These are phyloP conservation scores for Linnemannia hyalina DNA, from an alignment of 192 early-diverging fungal species.

Conservation along the genomic window DNA sequence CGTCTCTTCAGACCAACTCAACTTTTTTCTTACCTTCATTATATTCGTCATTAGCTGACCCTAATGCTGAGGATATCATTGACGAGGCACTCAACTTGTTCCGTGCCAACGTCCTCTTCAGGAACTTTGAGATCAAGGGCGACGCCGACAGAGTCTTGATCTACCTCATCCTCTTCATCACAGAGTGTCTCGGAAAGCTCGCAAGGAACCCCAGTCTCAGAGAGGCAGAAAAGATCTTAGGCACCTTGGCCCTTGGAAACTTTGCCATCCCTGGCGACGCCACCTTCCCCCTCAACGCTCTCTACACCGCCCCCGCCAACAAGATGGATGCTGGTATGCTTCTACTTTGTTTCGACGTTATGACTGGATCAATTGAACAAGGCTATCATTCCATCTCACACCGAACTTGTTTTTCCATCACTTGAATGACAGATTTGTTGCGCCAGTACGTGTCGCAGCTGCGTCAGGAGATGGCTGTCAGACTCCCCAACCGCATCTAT, in stretches of 20 bases:
- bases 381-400: background rate
- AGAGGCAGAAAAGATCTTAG: constrained; percentile 85
- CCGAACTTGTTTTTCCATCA: background rate
- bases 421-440: constrained; percentile 71
- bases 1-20: background rate
- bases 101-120: constrained; percentile 97
- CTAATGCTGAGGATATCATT: constrained; percentile 84
- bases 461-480: constrained; percentile 86
- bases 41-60: constrained; percentile 59
- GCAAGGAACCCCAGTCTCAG: constrained; percentile 68
- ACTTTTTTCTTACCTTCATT: background rate
- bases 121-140: constrained; percentile 99
- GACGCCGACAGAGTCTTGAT: constrained; percentile 93
- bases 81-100: constrained; percentile 96
- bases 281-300: constrained; percentile 91
- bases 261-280: constrained; percentile 95
- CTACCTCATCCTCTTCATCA: constrained; percentile 94
- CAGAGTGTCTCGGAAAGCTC: constrained; percentile 82
- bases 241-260: constrained; percentile 89
- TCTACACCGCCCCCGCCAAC: constrained; percentile 82
- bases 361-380: background rate
- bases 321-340: constrained; percentile 79
- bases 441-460: constrained; percentile 91
- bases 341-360: background rate
- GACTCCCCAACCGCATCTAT: constrained; percentile 86